Evolutionary conservation across 768 basidiomycete genomes (phyloP).

Genomic region (Imleria badia): DNA sequence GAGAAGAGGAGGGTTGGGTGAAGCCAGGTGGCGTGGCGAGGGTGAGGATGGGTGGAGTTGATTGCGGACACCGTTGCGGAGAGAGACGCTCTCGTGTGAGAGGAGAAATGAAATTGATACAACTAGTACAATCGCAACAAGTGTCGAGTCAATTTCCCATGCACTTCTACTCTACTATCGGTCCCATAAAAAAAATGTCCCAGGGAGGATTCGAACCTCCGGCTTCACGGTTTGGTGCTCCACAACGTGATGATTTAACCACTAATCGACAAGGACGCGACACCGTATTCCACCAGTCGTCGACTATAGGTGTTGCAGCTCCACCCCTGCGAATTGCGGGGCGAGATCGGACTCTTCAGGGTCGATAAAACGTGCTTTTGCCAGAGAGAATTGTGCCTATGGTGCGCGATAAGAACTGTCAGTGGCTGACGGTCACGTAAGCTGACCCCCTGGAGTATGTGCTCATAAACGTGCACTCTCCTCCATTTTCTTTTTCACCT

Average conservation of each 20-base stretch:
- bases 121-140: slow-evolving; percentile 15
- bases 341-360: too few species aligned
- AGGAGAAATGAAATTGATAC: slow-evolving; percentile 2
- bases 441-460: not conserved
- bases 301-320: not conserved
- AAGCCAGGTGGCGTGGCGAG: slow-evolving; percentile 35
- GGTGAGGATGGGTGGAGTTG: slow-evolving; percentile 28
- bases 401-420: slow-evolving; percentile 15
- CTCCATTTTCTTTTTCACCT: not conserved
- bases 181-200: slow-evolving; percentile 21
- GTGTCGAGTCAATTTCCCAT: slow-evolving; percentile 23
- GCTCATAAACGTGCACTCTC: not conserved
- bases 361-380: too few species aligned
- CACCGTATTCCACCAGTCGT: accelerated
- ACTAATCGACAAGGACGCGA: slow-evolving; percentile 43
- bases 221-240: slow-evolving; percentile 37
- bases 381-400: slow-evolving; percentile 26
- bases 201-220: slow-evolving; percentile 42
- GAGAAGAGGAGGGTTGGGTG: slow-evolving; percentile 49
- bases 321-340: not conserved
- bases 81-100: slow-evolving; percentile 25
- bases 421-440: slow-evolving; percentile 1
- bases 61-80: slow-evolving; percentile 44
- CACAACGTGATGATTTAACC: slow-evolving; percentile 47
- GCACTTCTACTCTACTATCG: slow-evolving; percentile 22